Base-by-base conservation (phyloP, 805 yeast genomes). In the Saccharomyces jurei region DNA sequence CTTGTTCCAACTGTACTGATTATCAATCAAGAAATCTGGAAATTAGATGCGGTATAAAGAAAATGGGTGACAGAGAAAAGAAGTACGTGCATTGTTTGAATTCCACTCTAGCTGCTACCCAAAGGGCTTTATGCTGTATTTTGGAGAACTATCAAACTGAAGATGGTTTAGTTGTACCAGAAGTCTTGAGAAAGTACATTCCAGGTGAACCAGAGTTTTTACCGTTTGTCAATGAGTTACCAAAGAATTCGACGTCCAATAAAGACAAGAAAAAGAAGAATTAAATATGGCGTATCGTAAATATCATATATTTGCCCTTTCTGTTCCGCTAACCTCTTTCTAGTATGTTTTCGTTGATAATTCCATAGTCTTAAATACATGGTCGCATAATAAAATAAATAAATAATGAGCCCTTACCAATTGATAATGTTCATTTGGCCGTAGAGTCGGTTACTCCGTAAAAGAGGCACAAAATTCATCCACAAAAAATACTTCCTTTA, bases 1-100 rank as follows among this genome's bases (percentile, higher is more conserved):
- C 97, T 21, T 92, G 98, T 79, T 92, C 98, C 56, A 94, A 94
- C 82, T 94, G 99, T 83, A 94, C 99, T 57, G 99, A 94, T 77
- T 94, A 94, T 76, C 99, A 94, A 80, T 89, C 98, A 52, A 87
- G 99, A 80, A 92, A 92, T 81, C 81, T 94, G 71, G 99, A 94
- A 79, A 94, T 94, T 70, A 87, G 99, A 82, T 94, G 97, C 74
- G 99, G 99, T 73, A 88, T 94, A 68, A 91, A 92, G 79, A 89
- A 92, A 76, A 83, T 85, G 78, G 89, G 89, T 74, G 97, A 91
- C 76, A 84, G 85, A 66, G 96, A 90, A 71, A 94, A 94, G 89
- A 91, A 87, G 74, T 94, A 94, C 74, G 99, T 94, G 57, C 99
- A 94, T 76, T 94, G 99, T 78, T 81, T 94, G 77, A 94, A 94